Evolutionary conservation across 2,329 filamentous ascomycete species (phyloP).

Genomic region (Stachybotrys chartarum): DNA sequence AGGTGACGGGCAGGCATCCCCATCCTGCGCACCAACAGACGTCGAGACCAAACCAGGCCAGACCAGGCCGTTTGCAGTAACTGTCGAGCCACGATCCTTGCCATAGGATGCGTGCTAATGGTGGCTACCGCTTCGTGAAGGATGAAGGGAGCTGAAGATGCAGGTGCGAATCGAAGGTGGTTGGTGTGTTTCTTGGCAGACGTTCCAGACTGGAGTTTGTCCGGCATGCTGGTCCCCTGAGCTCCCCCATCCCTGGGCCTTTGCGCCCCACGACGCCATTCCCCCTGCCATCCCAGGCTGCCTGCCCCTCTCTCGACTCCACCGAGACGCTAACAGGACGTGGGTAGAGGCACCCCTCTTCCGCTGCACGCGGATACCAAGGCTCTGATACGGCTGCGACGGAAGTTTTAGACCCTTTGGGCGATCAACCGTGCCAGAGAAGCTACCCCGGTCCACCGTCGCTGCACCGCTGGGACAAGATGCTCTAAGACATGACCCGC

Average conservation of each 20-base stretch:
- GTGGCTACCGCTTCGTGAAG: background rate
- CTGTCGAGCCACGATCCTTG: no score
- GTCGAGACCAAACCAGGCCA: no score
- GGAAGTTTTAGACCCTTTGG: background rate
- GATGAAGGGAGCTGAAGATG: background rate
- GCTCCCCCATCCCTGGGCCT: background rate
- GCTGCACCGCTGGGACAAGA: no score
- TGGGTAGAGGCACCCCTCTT: no score
- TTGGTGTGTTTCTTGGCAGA: background rate
- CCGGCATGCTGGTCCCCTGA: background rate
- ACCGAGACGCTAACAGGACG: no score
- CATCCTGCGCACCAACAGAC: no score
- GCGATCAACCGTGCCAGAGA: background rate
- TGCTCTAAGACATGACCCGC: background rate
- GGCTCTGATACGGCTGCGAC: background rate
- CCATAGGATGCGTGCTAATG: no score
- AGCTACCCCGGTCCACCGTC: background rate
- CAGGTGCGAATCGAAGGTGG: background rate
- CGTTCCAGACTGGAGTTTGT: background rate
- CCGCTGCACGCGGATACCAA: background rate
- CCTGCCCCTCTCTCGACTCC: no score
- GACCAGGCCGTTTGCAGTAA: no score
- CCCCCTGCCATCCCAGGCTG: no score
- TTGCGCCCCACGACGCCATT: background rate
- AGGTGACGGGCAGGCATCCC: no score